Percentiles rank a stretch among this genome's conserved stretches.
Conservation (phyloP, 768 basidiomycete genomes). For the Imleria badia region DNA sequence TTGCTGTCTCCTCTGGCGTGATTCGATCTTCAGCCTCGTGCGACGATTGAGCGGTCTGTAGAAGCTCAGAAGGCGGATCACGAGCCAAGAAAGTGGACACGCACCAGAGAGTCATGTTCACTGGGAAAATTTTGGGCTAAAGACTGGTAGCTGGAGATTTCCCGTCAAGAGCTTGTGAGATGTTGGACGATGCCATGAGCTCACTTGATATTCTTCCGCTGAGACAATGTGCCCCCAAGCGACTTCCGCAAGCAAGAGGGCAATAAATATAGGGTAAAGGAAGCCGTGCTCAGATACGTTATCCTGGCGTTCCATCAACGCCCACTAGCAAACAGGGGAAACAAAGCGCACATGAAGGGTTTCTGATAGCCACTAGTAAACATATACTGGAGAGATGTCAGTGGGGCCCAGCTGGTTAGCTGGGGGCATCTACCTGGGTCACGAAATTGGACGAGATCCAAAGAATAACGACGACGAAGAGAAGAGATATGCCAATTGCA, state of each 20-base stretch:
- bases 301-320: conserved; percentile 45
- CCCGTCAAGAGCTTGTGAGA: not conserved
- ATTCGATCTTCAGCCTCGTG: conserved; percentile 40
- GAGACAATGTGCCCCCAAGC: conserved; percentile 2
- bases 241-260: conserved; percentile 49
- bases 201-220: conserved; percentile 10
- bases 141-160: conserved; percentile 27
- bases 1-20: conserved; percentile 67
- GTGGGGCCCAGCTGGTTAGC: not conserved
- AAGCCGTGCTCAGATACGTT: conserved; percentile 88
- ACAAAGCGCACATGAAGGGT: conserved; percentile 73
- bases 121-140: conserved; percentile 15
- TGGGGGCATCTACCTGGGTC: conserved; percentile 58
- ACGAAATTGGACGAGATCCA: conserved; percentile 92
- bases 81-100: not conserved
- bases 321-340: not conserved
- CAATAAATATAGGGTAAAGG: conserved; percentile 82
- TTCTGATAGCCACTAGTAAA: conserved; percentile 78
- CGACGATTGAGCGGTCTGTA: conserved; percentile 9
- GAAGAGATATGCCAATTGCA: conserved; percentile 61
- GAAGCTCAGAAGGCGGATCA: not conserved
- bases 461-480: conserved; percentile 74
- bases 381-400: conserved; percentile 38
- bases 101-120: conserved; percentile 21
- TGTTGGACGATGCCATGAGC: not conserved